Evolutionary conservation across 768 basidiomycete genomes (phyloP), one percentile per base, ranked within the genome.

Genomic region (Boletus tylopilopsis): DNA sequence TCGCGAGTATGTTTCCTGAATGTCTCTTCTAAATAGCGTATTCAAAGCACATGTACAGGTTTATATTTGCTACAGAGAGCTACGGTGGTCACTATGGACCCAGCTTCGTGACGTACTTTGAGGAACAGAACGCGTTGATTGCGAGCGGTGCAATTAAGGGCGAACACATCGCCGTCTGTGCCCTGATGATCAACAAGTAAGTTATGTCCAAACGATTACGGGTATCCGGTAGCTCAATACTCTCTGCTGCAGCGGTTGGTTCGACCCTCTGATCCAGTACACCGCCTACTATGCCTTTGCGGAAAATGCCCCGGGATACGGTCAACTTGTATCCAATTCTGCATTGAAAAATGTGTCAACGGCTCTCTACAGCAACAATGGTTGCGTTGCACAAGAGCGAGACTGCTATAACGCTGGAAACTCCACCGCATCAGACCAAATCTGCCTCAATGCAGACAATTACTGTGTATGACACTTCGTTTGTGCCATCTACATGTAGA

Each of bases 21-120:
- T 30, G 0, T 33, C 4, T 18, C 16, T 13, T 41, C 6, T 24
- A 6, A 11, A 35, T 15, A 15, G 12, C 19, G 12, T 22, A 7
- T 16, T 47, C 18, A 45, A 6, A 39, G n/a, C 11, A 30, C 11
- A 34, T 21, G 0, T 21, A 18, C 33, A 83, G 83, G 56, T 83
- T 85, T 54, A 76, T 82, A 30, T 73, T 85, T 38, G 74, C 81
- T 2, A 83, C 83, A 6, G 83, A 86, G 60, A 82, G 80, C 43
- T 86, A 83, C 47, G 84, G 84, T 6, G 82, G 83, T 0, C 82
- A 85, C 57, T 85, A 83, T 59, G 83, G 79, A 0, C 82, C 84
- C 3, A 72, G 71, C 42, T 84, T 85, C 52, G 81, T 82, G 25
- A 79, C 78, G 5, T 84, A 75, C 58, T 85, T 87, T 58, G 72